Evolutionary conservation across 78 protist genomes (phyloP).

Genomic region (Dictyostelium citrinum): DNA sequence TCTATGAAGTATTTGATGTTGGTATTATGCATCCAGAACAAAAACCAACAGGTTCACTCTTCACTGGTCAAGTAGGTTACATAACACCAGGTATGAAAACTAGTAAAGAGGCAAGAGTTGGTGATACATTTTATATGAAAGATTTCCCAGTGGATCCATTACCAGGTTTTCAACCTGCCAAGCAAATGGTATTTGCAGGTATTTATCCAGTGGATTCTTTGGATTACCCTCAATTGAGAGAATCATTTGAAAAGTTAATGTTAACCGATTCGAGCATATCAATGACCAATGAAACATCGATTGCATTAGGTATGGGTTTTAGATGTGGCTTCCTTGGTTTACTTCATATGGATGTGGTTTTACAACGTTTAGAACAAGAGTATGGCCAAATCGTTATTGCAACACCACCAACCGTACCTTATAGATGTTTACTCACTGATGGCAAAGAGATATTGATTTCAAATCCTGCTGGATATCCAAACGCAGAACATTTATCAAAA

Average conservation of each 20-base stretch:
- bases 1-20: constrained; percentile 84
- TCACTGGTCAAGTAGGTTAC: constrained; percentile 94
- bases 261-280: constrained; percentile 87
- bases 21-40: constrained; percentile 92
- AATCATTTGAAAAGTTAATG: constrained; percentile 78
- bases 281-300: constrained; percentile 17
- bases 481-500: background rate
- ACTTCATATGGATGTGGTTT: constrained; percentile 94
- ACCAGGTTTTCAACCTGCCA: constrained; percentile 88
- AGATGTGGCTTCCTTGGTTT: constrained; percentile 96
- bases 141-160: constrained; percentile 66
- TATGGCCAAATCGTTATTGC: constrained; percentile 81
- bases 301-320: constrained; percentile 94
- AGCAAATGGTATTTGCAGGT: constrained; percentile 88
- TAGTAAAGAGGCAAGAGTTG: constrained; percentile 87
- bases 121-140: constrained; percentile 89
- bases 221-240: constrained; percentile 36
- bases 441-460: constrained; percentile 37
- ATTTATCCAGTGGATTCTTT: constrained; percentile 75
- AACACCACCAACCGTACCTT: constrained; percentile 94
- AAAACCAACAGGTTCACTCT: constrained; percentile 59
- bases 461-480: constrained; percentile 68
- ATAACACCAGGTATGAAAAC: constrained; percentile 79
- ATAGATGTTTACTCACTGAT: constrained; percentile 18
- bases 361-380: constrained; percentile 88